A percentile compares a stretch with the other conserved stretches of the same genome.
phyloP scores from a whole-genome alignment of 2,329 filamentous ascomycete species.

The Grosmannia serpens region DNA sequence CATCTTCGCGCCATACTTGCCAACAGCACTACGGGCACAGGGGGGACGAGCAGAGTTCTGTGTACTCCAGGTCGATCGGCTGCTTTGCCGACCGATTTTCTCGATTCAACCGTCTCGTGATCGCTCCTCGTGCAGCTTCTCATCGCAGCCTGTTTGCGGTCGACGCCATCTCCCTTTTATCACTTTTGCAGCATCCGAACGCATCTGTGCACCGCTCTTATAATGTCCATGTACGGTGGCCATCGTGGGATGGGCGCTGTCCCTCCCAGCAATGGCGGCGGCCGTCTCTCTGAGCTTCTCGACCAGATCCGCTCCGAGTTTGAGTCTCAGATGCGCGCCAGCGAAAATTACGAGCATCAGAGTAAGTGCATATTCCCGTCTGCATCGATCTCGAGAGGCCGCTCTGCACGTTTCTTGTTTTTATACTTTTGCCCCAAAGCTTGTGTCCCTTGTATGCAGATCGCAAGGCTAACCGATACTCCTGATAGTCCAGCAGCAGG shows the following conservation, averaged over 20 bases:
- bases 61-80: neutral
- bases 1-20: neutral
- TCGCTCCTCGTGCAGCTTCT: neutral
- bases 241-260: slow-evolving; percentile 73
- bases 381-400: neutral
- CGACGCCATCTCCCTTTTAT: neutral
- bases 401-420: neutral
- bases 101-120: neutral
- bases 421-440: neutral
- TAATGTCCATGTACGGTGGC: slow-evolving; percentile 68
- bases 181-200: neutral
- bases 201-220: slow-evolving; percentile 4
- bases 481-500: slow-evolving; percentile 66
- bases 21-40: neutral
- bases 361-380: slow-evolving; percentile 45
- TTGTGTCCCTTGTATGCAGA: neutral
- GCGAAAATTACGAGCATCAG: slow-evolving; percentile 83
- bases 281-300: slow-evolving; percentile 79
- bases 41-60: neutral
- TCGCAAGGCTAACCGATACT: slow-evolving; percentile 9
- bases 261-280: slow-evolving; percentile 38
- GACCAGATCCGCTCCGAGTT: slow-evolving; percentile 88
- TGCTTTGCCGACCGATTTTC: neutral
- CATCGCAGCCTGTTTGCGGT: neutral
- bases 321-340: slow-evolving; percentile 69